These are phyloP conservation scores for Ganoderma lingzhi DNA, from an alignment of 1,284 basidiomycete genomes.

Conservation along the genomic window DNA sequence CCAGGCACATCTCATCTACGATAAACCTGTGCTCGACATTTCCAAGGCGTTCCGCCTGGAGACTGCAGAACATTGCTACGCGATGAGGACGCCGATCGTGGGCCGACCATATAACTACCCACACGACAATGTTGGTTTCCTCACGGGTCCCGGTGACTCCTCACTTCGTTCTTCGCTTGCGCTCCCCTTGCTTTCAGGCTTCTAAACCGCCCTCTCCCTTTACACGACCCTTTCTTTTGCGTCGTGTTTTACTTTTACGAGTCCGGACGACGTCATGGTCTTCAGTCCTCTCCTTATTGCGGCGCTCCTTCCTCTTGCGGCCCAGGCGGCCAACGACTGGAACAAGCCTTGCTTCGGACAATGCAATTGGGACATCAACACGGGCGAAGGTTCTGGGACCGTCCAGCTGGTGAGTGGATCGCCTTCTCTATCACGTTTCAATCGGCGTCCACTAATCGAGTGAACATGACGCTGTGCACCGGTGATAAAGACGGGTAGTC, in stretches of 20 bases:
- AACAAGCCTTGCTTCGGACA: conserved; percentile 33
- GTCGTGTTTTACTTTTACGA: conserved; percentile 9
- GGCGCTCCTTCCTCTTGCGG: conserved; percentile 30
- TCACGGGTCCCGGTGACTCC: conserved; percentile 27
- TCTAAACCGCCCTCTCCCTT: conserved; percentile 7
- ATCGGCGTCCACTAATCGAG: not conserved
- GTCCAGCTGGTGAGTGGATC: conserved; percentile 31
- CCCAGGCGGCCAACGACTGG: conserved; percentile 35
- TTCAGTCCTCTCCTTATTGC: conserved; percentile 29
- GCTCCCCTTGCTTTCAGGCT: conserved; percentile 13
- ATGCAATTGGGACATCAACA: conserved; percentile 32
- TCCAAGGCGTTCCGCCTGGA: not conserved
- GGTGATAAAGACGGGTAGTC: conserved; percentile 40
- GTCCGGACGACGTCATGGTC: conserved; percentile 26
- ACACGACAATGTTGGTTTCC: not conserved
- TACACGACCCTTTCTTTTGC: not conserved
- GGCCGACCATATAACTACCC: conserved; percentile 11
- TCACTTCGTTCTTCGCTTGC: conserved; percentile 24
- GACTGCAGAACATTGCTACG: not conserved
- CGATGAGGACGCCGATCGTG: not conserved
- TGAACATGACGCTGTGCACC: not conserved
- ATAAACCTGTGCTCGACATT: not conserved
- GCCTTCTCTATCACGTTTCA: not conserved
- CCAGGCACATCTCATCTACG: conserved; percentile 4
- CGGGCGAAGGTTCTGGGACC: conserved; percentile 28